These are phyloP conservation scores for Acidiella bohemica DNA, from an alignment of 495 filamentous ascomycete genomes.

Conservation along the genomic window DNA sequence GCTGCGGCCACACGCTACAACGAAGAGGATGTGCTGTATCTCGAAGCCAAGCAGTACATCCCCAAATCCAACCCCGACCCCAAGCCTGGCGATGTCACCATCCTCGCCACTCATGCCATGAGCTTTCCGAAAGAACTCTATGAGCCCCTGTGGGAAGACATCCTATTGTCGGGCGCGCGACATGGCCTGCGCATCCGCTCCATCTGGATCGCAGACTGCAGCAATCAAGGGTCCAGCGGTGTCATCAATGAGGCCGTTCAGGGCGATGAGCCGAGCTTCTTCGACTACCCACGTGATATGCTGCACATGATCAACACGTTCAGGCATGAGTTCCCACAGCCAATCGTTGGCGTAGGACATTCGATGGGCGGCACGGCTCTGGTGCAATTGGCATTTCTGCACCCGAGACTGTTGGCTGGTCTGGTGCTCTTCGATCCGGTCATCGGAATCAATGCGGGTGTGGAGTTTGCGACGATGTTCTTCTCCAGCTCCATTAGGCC, in stretches of 20 bases:
- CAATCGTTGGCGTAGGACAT: conserved; percentile 71
- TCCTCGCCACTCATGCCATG: conserved; percentile 75
- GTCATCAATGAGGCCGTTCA: conserved; percentile 58
- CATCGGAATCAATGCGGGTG: conserved; percentile 24
- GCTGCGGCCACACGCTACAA: conserved; percentile 31
- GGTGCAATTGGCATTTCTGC: conserved; percentile 39
- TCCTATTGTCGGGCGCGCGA: conserved; percentile 40
- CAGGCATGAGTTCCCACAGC: conserved; percentile 61
- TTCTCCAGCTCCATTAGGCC: conserved; percentile 4
- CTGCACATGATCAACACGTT: conserved; percentile 67
- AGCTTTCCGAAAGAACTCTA: conserved; percentile 92
- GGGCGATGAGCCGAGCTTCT: conserved; percentile 54
- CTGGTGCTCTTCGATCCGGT: conserved; percentile 66
- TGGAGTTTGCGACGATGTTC: not conserved
- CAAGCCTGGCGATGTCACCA: conserved; percentile 60
- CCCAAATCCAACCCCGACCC: conserved; percentile 52
- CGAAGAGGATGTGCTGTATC: conserved; percentile 47
- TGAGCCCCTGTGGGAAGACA: conserved; percentile 74
- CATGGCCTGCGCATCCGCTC: conserved; percentile 56
- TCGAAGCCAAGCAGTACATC: conserved; percentile 75
- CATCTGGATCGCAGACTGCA: conserved; percentile 79
- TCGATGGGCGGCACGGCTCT: conserved; percentile 64
- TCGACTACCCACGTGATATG: conserved; percentile 66
- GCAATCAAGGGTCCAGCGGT: conserved; percentile 61
- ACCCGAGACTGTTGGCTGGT: conserved; percentile 61